Conservation (phyloP, 2,329 filamentous ascomycete species). For the Xylariales sp. region DNA sequence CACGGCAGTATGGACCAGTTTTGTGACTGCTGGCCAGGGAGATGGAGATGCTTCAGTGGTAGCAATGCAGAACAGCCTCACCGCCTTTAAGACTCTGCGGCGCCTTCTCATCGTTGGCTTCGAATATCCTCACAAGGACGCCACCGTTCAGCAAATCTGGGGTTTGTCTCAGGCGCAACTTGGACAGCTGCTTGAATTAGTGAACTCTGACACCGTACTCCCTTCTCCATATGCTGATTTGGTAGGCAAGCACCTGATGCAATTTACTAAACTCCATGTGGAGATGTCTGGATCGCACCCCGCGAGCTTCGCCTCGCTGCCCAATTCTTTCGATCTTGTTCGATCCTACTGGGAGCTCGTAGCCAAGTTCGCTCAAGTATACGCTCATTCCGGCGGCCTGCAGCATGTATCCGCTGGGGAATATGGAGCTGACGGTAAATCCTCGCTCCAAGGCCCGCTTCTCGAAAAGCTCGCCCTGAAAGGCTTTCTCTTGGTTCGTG, state of each 20-base stretch:
- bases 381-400: slow-evolving; percentile 56
- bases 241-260: slow-evolving; percentile 81
- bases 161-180: slow-evolving; percentile 71
- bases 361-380: slow-evolving; percentile 70
- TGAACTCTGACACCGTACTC: slow-evolving; percentile 51
- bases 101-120: slow-evolving; percentile 78
- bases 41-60: slow-evolving; percentile 56
- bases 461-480: slow-evolving; percentile 78
- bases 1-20: slow-evolving; percentile 63
- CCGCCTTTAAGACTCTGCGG: slow-evolving; percentile 74
- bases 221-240: slow-evolving; percentile 52
- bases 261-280: slow-evolving; percentile 87
- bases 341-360: slow-evolving; percentile 84
- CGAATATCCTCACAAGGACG: slow-evolving; percentile 75
- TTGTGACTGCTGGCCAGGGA: slow-evolving; percentile 52
- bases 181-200: slow-evolving; percentile 65
- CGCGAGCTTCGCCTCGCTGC: slow-evolving; percentile 76
- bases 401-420: slow-evolving; percentile 31
- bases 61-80: slow-evolving; percentile 71
- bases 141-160: slow-evolving; percentile 78
- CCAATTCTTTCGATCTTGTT: slow-evolving; percentile 72
- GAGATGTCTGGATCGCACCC: slow-evolving; percentile 79
- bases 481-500: slow-evolving; percentile 75
- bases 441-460: slow-evolving; percentile 56
- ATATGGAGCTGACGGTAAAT: slow-evolving; percentile 32